Percentiles rank a stretch among this genome's conserved stretches.
Conservation (phyloP, 768 basidiomycete genomes). For the Amyloporia xantha region DNA sequence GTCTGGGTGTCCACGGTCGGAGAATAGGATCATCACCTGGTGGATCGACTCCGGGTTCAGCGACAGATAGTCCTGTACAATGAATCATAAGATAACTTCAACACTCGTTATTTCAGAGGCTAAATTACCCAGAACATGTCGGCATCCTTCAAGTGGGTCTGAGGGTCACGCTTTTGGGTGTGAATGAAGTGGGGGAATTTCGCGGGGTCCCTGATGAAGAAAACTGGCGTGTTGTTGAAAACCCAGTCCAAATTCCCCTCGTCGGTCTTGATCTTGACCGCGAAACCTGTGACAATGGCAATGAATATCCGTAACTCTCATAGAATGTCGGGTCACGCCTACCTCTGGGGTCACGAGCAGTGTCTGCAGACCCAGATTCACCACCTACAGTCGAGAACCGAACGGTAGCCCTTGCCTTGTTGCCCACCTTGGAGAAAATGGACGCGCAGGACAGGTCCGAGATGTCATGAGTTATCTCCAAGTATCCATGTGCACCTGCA, state of each 20-base stretch:
- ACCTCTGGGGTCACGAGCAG: conserved; percentile 80
- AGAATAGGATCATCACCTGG: conserved; percentile 85
- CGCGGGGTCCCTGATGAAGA: conserved; percentile 82
- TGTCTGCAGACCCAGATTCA: conserved; percentile 82
- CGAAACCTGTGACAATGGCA: conserved; percentile 53
- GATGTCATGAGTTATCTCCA: conserved; percentile 83
- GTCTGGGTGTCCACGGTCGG: conserved; percentile 92
- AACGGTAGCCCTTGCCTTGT: conserved; percentile 66
- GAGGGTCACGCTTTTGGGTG: conserved; percentile 87
- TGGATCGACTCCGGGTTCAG: conserved; percentile 88
- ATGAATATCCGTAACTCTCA: not conserved
- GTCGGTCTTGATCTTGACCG: conserved; percentile 81
- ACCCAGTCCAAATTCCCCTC: conserved; percentile 93
- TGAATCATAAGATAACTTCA: no score
- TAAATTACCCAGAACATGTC: conserved; percentile 75
- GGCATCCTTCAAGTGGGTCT: conserved; percentile 84
- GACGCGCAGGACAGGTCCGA: conserved; percentile 72
- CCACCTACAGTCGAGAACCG: conserved; percentile 96
- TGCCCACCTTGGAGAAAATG: conserved; percentile 59
- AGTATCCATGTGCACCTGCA: conserved; percentile 89
- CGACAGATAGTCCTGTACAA: conserved; percentile 77
- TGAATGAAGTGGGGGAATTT: conserved; percentile 95
- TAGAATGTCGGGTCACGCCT: not conserved
- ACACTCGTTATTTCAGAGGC: conserved; percentile 3
- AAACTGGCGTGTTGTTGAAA: conserved; percentile 88